Conservation (phyloP, 495 filamentous ascomycete genomes). For the Penicillium nucicola region DNA sequence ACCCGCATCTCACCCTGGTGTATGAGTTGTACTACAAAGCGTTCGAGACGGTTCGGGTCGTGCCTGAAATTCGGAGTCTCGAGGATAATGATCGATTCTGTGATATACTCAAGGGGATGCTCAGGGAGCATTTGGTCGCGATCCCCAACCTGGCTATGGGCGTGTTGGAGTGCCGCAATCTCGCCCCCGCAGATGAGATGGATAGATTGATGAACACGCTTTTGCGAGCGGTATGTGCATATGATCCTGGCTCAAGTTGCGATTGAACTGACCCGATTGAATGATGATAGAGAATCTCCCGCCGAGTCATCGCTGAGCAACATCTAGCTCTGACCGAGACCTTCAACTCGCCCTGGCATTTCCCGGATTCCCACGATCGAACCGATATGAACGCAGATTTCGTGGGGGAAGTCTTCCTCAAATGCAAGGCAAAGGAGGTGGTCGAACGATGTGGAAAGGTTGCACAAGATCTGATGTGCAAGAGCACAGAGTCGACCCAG, state of each 20-base stretch:
- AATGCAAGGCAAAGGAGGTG: constrained; percentile 88
- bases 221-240: constrained; percentile 71
- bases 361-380: constrained; percentile 67
- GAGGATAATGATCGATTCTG: constrained; percentile 93
- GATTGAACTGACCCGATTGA: not conserved
- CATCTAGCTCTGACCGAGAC: constrained; percentile 96
- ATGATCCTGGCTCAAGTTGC: not conserved
- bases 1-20: constrained; percentile 86
- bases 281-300: constrained; percentile 73
- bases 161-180: constrained; percentile 77
- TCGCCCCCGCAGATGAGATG: constrained; percentile 73
- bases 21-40: constrained; percentile 96
- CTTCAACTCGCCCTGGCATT: constrained; percentile 90
- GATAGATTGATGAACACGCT: constrained; percentile 96
- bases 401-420: constrained; percentile 92
- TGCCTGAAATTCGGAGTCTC: constrained; percentile 77
- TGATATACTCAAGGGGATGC: constrained; percentile 69
- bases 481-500: constrained; percentile 65
- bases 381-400: constrained; percentile 72
- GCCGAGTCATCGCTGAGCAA: constrained; percentile 95
- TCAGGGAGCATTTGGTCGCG: constrained; percentile 86
- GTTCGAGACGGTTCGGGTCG: constrained; percentile 82
- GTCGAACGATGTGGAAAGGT: constrained; percentile 76
- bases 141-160: constrained; percentile 95
- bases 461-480: constrained; percentile 62